A percentile compares a stretch with the other conserved stretches of the same genome.
phyloP scores from a whole-genome alignment of 2,329 filamentous ascomycete species.

The Sclerotinia glacialis region DNA sequence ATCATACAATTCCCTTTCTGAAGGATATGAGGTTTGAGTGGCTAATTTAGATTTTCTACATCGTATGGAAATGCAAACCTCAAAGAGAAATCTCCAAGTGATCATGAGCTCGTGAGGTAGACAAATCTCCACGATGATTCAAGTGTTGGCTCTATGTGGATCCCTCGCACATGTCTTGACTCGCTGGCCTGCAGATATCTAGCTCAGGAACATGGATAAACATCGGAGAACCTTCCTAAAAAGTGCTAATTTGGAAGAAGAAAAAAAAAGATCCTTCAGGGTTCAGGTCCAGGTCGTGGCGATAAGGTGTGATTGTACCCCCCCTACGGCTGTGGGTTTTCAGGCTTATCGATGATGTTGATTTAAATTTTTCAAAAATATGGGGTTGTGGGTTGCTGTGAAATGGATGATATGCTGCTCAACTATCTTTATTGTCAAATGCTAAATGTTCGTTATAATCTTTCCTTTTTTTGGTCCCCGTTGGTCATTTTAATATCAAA shows the following conservation, averaged over 20 bases:
- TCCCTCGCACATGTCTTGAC: background rate
- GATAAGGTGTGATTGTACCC: background rate
- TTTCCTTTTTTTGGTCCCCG: background rate
- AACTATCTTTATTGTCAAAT: background rate
- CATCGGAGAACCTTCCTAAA: background rate
- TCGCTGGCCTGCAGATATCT: background rate
- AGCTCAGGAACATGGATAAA: background rate
- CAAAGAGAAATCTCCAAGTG: background rate
- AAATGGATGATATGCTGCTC: background rate
- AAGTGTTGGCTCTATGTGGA: background rate
- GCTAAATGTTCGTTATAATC: background rate
- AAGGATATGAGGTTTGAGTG: background rate
- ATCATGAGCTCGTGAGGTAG: background rate
- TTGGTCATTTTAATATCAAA: background rate
- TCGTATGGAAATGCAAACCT: conserved; percentile 4
- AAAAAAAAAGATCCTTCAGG: conserved; percentile 1
- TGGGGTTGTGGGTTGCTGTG: conserved; percentile 2
- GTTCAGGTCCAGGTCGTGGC: background rate
- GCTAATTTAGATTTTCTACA: background rate
- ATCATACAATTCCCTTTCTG: background rate
- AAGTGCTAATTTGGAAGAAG: background rate
- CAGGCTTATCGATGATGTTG: conserved; percentile 13
- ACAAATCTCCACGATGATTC: background rate
- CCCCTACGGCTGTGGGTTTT: background rate
- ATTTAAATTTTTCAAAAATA: conserved; percentile 1